These are phyloP conservation scores for Sclerotinia sclerotiorum DNA, from an alignment of 2,329 filamentous ascomycete species.

Conservation along the genomic window DNA sequence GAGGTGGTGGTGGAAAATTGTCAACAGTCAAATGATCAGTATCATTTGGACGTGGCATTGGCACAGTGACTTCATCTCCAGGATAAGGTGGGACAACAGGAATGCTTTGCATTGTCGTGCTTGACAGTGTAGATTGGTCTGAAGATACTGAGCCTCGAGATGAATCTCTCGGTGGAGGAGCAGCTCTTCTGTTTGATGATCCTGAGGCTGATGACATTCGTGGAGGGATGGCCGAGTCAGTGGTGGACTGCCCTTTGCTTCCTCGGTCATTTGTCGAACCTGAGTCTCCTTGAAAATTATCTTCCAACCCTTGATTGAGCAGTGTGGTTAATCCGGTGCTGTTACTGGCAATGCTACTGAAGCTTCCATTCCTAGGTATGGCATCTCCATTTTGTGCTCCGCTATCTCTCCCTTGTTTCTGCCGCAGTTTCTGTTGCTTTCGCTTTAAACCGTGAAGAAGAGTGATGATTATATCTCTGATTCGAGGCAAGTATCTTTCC, in stretches of 20 bases:
- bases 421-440: conserved; percentile 85
- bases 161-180: conserved; percentile 48
- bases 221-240: conserved; percentile 47
- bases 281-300: conserved; percentile 34
- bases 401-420: conserved; percentile 57
- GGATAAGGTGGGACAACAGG: conserved; percentile 73
- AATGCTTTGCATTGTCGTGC: conserved; percentile 71
- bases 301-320: conserved; percentile 54
- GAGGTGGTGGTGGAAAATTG: conserved; percentile 71
- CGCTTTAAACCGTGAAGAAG: conserved; percentile 92
- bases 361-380: conserved; percentile 51
- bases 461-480: conserved; percentile 98
- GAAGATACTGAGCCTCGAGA: conserved; percentile 53
- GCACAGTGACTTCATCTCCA: conserved; percentile 55
- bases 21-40: conserved; percentile 51
- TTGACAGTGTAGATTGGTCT: conserved; percentile 69
- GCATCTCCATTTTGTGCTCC: conserved; percentile 31
- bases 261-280: conserved; percentile 29
- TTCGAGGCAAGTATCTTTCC: conserved; percentile 88
- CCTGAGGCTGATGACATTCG: conserved; percentile 42
- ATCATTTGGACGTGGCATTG: conserved; percentile 45
- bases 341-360: conserved; percentile 58
- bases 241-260: conserved; percentile 26
- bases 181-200: conserved; percentile 30
- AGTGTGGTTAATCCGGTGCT: conserved; percentile 58